phyloP scores from a whole-genome alignment of 2,329 filamentous ascomycete genomes.

The Neospermospora avenae region DNA sequence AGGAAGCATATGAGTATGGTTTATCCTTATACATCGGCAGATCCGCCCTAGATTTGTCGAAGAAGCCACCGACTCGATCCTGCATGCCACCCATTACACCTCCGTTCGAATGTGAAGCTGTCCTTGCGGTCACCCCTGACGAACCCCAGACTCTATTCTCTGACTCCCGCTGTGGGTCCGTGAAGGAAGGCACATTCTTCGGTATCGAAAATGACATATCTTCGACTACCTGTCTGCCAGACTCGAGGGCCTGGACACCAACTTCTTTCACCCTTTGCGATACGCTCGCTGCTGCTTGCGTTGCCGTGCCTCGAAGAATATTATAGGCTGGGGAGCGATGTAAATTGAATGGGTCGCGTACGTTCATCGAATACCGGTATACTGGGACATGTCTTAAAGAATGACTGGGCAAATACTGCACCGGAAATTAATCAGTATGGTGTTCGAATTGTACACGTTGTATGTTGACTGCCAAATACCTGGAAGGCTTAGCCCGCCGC shows the following conservation, averaged over 20 bases:
- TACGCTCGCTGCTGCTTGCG: slow-evolving; percentile 43
- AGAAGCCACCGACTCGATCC: slow-evolving; percentile 61
- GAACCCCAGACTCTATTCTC: slow-evolving; percentile 66
- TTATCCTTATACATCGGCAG: slow-evolving; percentile 99
- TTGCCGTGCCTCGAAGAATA: slow-evolving; percentile 48
- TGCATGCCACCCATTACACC: slow-evolving; percentile 52
- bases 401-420: slow-evolving; percentile 17
- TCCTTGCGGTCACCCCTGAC: slow-evolving; percentile 44
- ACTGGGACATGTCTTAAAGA: slow-evolving; percentile 30
- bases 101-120: slow-evolving; percentile 29
- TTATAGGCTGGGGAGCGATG: slow-evolving; percentile 45
- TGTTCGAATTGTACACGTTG: slow-evolving; percentile 17
- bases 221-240: slow-evolving; percentile 38
- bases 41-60: slow-evolving; percentile 52
- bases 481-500: slow-evolving; percentile 4
- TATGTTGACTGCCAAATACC: slow-evolving; percentile 1
- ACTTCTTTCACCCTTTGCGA: slow-evolving; percentile 48
- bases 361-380: slow-evolving; percentile 35
- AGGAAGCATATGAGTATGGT: slow-evolving; percentile 69
- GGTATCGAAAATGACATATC: slow-evolving; percentile 65
- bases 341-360: slow-evolving; percentile 38
- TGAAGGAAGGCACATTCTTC: slow-evolving; percentile 67
- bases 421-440: slow-evolving; percentile 8
- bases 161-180: slow-evolving; percentile 58
- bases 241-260: slow-evolving; percentile 46